phyloP scores from a whole-genome alignment of 2,329 filamentous ascomycete genomes.

The Stagonosporopsis tanaceti region DNA sequence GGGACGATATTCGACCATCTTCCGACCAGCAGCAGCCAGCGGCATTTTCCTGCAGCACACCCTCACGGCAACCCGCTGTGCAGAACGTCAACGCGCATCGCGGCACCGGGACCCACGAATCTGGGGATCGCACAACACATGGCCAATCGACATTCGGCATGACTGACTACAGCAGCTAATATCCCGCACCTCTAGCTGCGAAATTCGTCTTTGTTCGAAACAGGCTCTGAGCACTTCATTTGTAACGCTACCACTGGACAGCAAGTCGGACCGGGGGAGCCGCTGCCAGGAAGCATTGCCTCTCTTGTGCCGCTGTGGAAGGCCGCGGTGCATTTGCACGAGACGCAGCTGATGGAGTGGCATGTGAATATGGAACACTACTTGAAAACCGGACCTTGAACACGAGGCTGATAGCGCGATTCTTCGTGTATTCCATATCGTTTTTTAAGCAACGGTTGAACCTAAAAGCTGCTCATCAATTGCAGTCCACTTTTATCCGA shows the following conservation, averaged over 20 bases:
- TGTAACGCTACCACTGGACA: slow-evolving; percentile 15
- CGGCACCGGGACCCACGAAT: slow-evolving; percentile 29
- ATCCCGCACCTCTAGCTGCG: slow-evolving; percentile 12
- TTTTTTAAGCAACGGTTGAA: slow-evolving; percentile 3
- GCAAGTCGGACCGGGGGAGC: slow-evolving; percentile 22
- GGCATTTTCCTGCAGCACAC: slow-evolving; percentile 25
- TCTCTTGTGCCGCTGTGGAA: slow-evolving; percentile 1
- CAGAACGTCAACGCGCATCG: slow-evolving; percentile 27
- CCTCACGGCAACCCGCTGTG: slow-evolving; percentile 19
- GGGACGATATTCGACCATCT: slow-evolving; percentile 6
- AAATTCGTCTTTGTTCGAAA: slow-evolving; percentile 21
- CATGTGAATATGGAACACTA: neutral
- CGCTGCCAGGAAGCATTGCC: neutral
- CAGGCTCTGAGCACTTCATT: neutral
- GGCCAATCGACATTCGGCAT: slow-evolving; percentile 20
- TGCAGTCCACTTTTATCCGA: neutral
- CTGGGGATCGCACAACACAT: slow-evolving; percentile 24
- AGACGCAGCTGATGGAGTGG: neutral
- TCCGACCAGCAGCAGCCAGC: slow-evolving; percentile 14
- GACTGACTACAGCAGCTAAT: neutral
- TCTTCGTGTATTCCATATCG: slow-evolving; percentile 12
- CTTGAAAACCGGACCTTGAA: slow-evolving; percentile 1
- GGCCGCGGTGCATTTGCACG: neutral
- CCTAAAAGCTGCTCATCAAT: neutral
- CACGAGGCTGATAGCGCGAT: slow-evolving; percentile 5